A percentile compares a stretch with the other conserved stretches of the same genome.
Conservation (phyloP, 2,329 filamentous ascomycete genomes). For the Colletotrichum tanaceti region DNA sequence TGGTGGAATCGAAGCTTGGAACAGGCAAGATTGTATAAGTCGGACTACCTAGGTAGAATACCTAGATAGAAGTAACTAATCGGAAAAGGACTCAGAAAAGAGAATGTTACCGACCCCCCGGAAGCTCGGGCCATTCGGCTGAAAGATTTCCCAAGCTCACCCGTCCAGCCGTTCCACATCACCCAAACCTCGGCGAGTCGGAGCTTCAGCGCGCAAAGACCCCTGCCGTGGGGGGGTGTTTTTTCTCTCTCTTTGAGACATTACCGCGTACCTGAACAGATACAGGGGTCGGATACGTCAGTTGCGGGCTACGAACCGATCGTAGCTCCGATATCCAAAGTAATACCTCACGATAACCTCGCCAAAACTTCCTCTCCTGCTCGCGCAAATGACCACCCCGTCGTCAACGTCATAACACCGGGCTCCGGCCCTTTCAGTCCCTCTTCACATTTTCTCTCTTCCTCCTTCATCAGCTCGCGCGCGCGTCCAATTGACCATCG, state of each 20-base stretch:
- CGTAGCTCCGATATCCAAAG: constrained; percentile 32
- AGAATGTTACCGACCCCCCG: too few species aligned
- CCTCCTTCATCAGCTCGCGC: too few species aligned
- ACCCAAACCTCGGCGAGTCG: constrained; percentile 3
- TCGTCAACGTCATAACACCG: constrained; percentile 4
- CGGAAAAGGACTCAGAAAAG: too few species aligned
- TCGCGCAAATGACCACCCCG: constrained; percentile 12
- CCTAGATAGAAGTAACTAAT: too few species aligned
- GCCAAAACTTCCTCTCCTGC: not conserved
- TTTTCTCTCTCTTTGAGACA: constrained; percentile 1
- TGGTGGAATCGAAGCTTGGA: not conserved
- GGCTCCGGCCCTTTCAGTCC: constrained; percentile 7
- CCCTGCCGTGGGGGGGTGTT: not conserved
- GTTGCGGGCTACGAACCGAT: constrained; percentile 13
- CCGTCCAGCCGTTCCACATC: not conserved
- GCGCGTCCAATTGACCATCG: not conserved
- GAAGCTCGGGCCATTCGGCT: constrained; percentile 24
- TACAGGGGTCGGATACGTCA: not conserved
- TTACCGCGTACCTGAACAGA: not conserved
- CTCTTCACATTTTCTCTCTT: not conserved
- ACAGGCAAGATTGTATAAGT: too few species aligned
- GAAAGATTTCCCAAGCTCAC: constrained; percentile 30
- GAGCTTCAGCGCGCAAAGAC: constrained; percentile 9
- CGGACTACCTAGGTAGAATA: too few species aligned
- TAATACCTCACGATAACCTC: constrained; percentile 11